phyloP scores from a whole-genome alignment of 768 basidiomycete genomes.

The Harrya chromipes region DNA sequence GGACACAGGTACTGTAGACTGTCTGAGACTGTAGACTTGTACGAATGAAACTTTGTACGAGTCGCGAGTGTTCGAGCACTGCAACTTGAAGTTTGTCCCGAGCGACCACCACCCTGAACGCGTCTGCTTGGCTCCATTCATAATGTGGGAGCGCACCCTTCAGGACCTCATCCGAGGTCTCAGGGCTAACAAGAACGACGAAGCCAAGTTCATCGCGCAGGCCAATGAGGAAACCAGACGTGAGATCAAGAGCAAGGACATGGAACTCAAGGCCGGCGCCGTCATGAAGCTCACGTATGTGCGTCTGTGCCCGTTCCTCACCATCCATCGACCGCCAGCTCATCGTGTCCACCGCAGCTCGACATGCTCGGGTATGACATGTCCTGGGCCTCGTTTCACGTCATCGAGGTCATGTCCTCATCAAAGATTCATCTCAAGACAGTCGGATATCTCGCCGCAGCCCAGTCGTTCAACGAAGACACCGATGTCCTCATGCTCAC shows the following conservation, averaged over 20 bases:
- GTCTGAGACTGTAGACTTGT: too few species aligned
- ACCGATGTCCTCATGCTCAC: conserved; percentile 98
- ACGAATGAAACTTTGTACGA: too few species aligned
- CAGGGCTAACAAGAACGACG: conserved; percentile 92
- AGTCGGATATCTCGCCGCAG: conserved; percentile 92
- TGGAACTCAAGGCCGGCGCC: conserved; percentile 95
- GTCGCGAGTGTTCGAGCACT: neutral
- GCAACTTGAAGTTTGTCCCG: conserved; percentile 1
- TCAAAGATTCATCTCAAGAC: conserved; percentile 88
- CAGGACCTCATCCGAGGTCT: conserved; percentile 95
- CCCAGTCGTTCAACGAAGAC: conserved; percentile 87
- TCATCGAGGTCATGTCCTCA: conserved; percentile 98
- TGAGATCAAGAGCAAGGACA: conserved; percentile 91
- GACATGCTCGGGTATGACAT: conserved; percentile 97
- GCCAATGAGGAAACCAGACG: conserved; percentile 92
- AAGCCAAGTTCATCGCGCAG: conserved; percentile 85
- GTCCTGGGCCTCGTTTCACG: conserved; percentile 94
- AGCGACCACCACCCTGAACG: too few species aligned
- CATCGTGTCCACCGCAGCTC: conserved; percentile 50
- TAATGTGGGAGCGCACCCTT: conserved; percentile 95
- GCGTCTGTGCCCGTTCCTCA: conserved; percentile 35
- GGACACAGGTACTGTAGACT: too few species aligned
- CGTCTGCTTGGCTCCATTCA: neutral
- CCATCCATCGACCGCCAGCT: conserved; percentile 1
- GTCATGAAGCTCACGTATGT: conserved; percentile 97